phyloP scores from a whole-genome alignment of 2,329 filamentous ascomycete species.

The Teratosphaeria nubilosa region DNA sequence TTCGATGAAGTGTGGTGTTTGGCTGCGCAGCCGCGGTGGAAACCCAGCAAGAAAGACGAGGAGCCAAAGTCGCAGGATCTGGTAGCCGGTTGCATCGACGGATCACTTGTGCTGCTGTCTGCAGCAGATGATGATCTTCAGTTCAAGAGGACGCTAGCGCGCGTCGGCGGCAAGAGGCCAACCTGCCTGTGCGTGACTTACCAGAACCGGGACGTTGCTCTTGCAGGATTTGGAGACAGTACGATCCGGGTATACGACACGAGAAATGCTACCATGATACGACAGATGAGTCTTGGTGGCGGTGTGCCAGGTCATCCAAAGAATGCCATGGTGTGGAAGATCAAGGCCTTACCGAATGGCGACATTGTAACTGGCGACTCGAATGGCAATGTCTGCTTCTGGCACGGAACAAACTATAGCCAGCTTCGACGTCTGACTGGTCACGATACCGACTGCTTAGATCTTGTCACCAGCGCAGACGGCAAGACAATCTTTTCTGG shows the following conservation, averaged over 20 bases:
- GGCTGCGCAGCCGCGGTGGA: constrained; percentile 64
- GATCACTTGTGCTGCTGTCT: constrained; percentile 76
- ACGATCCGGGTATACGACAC: constrained; percentile 88
- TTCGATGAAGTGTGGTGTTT: constrained; percentile 97
- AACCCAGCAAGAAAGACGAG: constrained; percentile 22
- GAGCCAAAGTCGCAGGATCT: constrained; percentile 46
- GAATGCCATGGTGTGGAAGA: constrained; percentile 84
- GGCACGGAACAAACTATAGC: constrained; percentile 87
- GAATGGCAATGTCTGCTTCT: constrained; percentile 84
- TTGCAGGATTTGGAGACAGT: constrained; percentile 93
- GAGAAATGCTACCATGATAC: constrained; percentile 61
- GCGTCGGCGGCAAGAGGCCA: constrained; percentile 71
- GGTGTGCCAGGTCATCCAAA: constrained; percentile 67
- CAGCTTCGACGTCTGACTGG: constrained; percentile 75
- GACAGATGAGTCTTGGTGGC: constrained; percentile 76
- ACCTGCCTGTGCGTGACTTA: constrained; percentile 87
- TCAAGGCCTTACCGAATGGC: constrained; percentile 77
- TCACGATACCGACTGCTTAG: constrained; percentile 83
- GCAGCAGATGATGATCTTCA: constrained; percentile 74
- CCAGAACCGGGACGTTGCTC: constrained; percentile 69
- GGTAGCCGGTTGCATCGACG: constrained; percentile 83
- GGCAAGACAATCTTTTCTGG: constrained; percentile 77
- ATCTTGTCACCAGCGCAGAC: constrained; percentile 71
- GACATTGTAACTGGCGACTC: constrained; percentile 94
- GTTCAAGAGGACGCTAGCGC: constrained; percentile 65